phyloP scores from a whole-genome alignment of 108 stramenopile species.

The Nannochloropsis salina region DNA sequence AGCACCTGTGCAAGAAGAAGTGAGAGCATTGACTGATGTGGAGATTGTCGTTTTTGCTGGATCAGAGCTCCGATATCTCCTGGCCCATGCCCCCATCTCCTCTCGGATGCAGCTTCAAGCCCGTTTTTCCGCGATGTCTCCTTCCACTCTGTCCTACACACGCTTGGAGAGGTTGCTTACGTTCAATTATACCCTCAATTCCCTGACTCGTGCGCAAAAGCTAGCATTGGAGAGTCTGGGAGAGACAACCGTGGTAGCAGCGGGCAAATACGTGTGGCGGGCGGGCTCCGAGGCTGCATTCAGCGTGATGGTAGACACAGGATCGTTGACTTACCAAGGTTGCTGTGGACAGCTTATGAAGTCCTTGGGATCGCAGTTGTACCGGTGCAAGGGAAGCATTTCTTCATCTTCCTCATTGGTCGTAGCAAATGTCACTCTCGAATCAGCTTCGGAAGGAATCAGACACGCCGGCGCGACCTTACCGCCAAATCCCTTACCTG shows the following conservation, averaged over 20 bases:
- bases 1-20: background rate
- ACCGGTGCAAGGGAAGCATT: background rate
- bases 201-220: background rate
- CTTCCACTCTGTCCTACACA: background rate
- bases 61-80: background rate
- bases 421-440: background rate
- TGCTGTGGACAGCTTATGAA: background rate
- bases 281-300: background rate
- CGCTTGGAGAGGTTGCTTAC: background rate
- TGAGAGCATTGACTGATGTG: constrained; percentile 3
- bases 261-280: background rate
- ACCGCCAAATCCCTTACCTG: background rate
- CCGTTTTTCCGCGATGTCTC: background rate
- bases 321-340: background rate
- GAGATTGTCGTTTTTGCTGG: background rate
- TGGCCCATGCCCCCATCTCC: background rate
- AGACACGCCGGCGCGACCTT: background rate
- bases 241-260: background rate
- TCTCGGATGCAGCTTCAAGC: background rate
- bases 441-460: background rate
- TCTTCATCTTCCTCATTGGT: background rate
- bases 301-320: background rate
- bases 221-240: background rate
- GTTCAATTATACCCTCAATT: background rate
- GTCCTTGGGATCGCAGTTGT: background rate